Base-by-base conservation (phyloP, 441 rosid genomes). In the Aquilaria agallochum region DNA sequence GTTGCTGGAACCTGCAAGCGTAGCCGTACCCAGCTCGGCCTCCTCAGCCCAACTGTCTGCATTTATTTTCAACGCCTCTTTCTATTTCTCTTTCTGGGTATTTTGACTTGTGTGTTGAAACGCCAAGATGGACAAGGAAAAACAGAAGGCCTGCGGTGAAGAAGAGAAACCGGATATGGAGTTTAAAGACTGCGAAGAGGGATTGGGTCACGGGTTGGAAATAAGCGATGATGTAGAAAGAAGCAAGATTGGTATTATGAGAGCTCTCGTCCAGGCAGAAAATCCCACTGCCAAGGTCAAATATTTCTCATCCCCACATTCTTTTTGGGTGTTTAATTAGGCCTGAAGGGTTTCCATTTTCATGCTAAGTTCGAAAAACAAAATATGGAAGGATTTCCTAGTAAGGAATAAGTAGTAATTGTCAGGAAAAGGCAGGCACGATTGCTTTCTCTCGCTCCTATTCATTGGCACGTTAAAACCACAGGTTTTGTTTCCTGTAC, bases 261-360 rank as follows among this genome's bases (percentile, higher is more conserved):
- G 98, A 76, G 87, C 95, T 54, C 69, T 83, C 51, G 84, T 87
- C 53, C 83, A 82, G 72, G 72, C 78, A 34, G 87, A 88, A 77
- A 95, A 93, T 73, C 86, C 88, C 9, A 76, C 85, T 34, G 71
- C 90, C 11, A 86, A 88, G 94, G 97, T 90, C 31, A 14, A 11
- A 5, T 13, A 47, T 45, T 9, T 14, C 40, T 56, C 11, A 14
- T 48, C 3, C 30, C n/a, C 50, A 20, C 52, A 44, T 51, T 33
- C 4, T 9, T 14, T 9, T 2, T 33, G 36, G 33, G 45, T 51
- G 56, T 50, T 53, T 10, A 4, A 2, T 40, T 40, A 4, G 45
- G 7, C 45, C 45, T 40, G 9, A 40, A 40, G 45, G 45, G 2
- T 40, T 40, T 40, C 45, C 45, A 8, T 40, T 40, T 40, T 40